Percentiles rank a stretch among this genome's conserved stretches.
These are phyloP conservation scores for Serpula lacrymans DNA, from an alignment of 768 basidiomycete species.

Conservation along the genomic window DNA sequence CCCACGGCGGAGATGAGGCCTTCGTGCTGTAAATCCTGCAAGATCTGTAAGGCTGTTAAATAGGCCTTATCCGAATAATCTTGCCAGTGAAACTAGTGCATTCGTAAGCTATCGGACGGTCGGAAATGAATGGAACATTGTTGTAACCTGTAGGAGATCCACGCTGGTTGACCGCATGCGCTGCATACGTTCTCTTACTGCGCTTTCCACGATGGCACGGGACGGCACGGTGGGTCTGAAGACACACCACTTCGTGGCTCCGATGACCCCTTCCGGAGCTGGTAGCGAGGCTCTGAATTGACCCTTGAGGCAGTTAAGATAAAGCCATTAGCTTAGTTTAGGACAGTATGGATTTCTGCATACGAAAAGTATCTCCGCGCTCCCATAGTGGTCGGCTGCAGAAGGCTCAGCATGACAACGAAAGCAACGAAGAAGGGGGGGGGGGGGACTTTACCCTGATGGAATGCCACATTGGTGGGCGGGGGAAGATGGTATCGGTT, in stretches of 20 bases:
- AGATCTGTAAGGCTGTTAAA: slow-evolving; percentile 43
- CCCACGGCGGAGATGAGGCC: slow-evolving; percentile 66
- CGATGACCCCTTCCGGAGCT: slow-evolving; percentile 44
- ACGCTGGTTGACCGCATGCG: slow-evolving; percentile 59
- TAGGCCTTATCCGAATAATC: slow-evolving; percentile 54
- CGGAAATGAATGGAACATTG: background rate
- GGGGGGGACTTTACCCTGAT: slow-evolving; percentile 22
- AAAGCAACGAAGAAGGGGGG: slow-evolving; percentile 1
- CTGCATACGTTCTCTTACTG: slow-evolving; percentile 64
- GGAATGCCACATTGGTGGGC: slow-evolving; percentile 3
- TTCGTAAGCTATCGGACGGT: slow-evolving; percentile 1
- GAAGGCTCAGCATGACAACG: slow-evolving; percentile 10
- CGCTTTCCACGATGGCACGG: slow-evolving; percentile 54
- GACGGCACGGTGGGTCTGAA: slow-evolving; percentile 55
- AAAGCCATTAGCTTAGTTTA: background rate
- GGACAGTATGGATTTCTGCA: slow-evolving; percentile 19
- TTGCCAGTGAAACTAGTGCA: slow-evolving; percentile 74
- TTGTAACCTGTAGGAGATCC: slow-evolving; percentile 68
- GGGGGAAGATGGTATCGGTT: slow-evolving; percentile 1
- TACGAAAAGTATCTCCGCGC: slow-evolving; percentile 79
- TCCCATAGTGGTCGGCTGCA: slow-evolving; percentile 84
- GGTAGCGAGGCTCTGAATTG: slow-evolving; percentile 55
- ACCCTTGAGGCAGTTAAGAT: too few relatives aligned
- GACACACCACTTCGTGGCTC: slow-evolving; percentile 87
- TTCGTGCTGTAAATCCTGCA: slow-evolving; percentile 57